These are phyloP conservation scores for Asterella californica DNA, from an alignment of 225 moss, liverwort and hornwort genomes.

Conservation along the genomic window DNA sequence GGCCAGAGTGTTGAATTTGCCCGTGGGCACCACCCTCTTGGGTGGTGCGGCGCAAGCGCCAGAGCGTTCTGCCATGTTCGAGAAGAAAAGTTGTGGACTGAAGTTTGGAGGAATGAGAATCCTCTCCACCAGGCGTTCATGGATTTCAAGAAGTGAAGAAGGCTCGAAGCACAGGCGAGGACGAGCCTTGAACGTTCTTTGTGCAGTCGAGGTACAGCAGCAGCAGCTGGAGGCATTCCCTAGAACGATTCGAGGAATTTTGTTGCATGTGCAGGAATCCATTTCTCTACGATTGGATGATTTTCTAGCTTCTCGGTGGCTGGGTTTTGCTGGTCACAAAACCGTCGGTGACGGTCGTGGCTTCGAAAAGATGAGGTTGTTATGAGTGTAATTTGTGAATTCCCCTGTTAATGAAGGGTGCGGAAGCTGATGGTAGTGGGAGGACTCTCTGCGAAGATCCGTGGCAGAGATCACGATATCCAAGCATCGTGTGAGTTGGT, in stretches of 20 bases:
- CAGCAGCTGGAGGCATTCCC: slow-evolving; percentile 32
- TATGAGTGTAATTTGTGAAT: background rate
- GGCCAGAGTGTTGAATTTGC: background rate
- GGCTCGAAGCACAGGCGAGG: background rate
- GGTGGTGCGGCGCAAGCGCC: background rate
- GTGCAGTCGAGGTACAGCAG: background rate
- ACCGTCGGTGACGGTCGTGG: too few relatives aligned
- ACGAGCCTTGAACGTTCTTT: background rate
- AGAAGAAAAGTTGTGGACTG: background rate
- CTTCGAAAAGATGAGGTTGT: background rate
- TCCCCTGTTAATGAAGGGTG: slow-evolving; percentile 40
- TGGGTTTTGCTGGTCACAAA: background rate
- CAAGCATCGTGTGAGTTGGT: slow-evolving; percentile 53
- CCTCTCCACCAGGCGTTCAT: background rate
- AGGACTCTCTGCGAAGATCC: slow-evolving; percentile 61
- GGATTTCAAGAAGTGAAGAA: background rate
- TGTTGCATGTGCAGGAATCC: slow-evolving; percentile 52
- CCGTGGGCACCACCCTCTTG: background rate
- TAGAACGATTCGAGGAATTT: slow-evolving; percentile 56
- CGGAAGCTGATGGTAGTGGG: slow-evolving; percentile 71
- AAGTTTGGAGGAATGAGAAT: background rate
- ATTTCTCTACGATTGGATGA: slow-evolving; percentile 52
- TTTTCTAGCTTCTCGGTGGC: background rate
- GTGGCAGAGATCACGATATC: slow-evolving; percentile 79
- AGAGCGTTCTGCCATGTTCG: background rate